Evolutionary conservation across 2,329 filamentous ascomycete species (phyloP).

Genomic region (Pyrenophora graminea): DNA sequence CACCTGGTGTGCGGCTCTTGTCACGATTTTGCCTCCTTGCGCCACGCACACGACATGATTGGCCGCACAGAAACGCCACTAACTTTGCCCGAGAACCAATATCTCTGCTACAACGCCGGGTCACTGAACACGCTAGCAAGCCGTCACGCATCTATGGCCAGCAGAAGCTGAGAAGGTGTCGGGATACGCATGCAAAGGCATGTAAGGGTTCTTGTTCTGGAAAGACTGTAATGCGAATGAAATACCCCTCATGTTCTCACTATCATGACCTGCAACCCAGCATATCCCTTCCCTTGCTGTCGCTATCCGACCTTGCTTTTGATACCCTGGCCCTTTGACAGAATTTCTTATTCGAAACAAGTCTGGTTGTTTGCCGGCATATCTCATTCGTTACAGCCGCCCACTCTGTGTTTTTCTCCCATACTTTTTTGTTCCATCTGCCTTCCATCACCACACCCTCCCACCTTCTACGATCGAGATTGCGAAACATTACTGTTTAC

Average conservation of each 20-base stretch:
- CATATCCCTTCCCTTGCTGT: slow-evolving; percentile 5
- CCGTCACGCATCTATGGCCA: background rate
- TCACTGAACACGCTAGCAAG: background rate
- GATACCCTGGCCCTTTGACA: background rate
- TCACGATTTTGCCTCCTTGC: background rate
- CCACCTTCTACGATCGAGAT: no score
- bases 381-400: background rate
- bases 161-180: background rate
- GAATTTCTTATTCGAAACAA: background rate
- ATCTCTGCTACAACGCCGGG: background rate
- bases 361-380: background rate
- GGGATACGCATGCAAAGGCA: no score
- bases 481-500: no score
- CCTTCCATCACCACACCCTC: background rate
- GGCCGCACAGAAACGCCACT: slow-evolving; percentile 2
- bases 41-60: background rate
- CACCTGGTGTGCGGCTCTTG: background rate
- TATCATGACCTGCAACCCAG: background rate
- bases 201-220: background rate
- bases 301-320: background rate
- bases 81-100: slow-evolving; percentile 11
- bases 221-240: background rate
- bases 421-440: background rate
- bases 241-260: slow-evolving; percentile 10
- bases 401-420: background rate